phyloP scores from a whole-genome alignment of 179 eudicot species.

The Beta macrorhiza region DNA sequence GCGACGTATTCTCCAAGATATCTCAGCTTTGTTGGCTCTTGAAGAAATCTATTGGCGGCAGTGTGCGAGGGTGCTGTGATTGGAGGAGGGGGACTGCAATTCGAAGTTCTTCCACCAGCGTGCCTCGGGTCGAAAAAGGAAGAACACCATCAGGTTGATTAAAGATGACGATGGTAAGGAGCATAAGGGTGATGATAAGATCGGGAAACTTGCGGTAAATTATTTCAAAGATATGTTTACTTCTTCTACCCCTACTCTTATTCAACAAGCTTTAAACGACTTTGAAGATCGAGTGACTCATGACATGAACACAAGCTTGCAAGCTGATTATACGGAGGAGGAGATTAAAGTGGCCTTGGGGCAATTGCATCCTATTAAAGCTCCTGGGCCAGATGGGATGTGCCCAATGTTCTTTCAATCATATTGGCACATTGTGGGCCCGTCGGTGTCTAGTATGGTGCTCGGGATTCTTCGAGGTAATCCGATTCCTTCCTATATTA shows the following conservation, averaged over 20 bases:
- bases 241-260: background rate
- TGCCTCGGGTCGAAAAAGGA: background rate
- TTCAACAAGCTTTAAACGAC: background rate
- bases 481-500: no score
- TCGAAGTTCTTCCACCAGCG: no score
- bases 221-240: background rate
- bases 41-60: constrained; percentile 1
- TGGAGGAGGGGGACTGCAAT: background rate
- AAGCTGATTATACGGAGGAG: no score
- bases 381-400: background rate
- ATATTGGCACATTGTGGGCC: no score
- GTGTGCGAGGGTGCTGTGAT: background rate
- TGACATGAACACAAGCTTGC: background rate
- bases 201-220: background rate
- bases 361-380: constrained; percentile 2
- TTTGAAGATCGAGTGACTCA: background rate
- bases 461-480: no score
- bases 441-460: no score
- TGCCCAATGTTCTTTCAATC: background rate
- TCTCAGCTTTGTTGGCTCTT: background rate
- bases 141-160: background rate
- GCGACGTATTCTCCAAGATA: background rate
- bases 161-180: no score
- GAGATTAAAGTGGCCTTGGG: background rate
- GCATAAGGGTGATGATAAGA: background rate